Percentiles rank a stretch among this genome's conserved stretches.
These are phyloP conservation scores for Malus hybrid DNA, from an alignment of 331 rosid species.

Conservation along the genomic window DNA sequence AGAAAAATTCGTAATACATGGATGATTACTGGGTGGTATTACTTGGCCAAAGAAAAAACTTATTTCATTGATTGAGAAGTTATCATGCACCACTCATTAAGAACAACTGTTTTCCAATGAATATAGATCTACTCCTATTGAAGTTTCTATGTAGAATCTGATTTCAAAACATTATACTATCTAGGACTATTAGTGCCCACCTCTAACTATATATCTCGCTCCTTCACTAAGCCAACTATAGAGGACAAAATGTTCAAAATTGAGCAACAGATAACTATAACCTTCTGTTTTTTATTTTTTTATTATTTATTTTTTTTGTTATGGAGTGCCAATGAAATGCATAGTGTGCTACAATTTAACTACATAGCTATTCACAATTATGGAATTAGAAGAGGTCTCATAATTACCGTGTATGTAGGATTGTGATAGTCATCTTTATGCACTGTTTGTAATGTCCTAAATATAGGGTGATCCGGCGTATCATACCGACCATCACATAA, in stretches of 20 bases:
- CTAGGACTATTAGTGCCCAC: not conserved
- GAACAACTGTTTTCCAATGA: not conserved
- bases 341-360: not conserved
- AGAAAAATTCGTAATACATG: constrained; percentile 1
- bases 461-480: constrained; percentile 68
- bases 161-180: not conserved
- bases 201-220: not conserved
- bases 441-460: constrained; percentile 62
- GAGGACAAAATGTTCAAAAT: not conserved
- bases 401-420: constrained; percentile 77
- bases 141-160: not conserved
- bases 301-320: not conserved
- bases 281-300: no score
- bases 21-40: no score
- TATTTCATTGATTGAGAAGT: not conserved
- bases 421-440: constrained; percentile 96
- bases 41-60: no score
- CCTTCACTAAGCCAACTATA: not conserved
- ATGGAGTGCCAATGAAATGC: not conserved
- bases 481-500: constrained; percentile 95
- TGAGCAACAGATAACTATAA: not conserved
- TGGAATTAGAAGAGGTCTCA: constrained; percentile 13
- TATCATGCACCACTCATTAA: not conserved
- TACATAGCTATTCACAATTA: constrained; percentile 6
- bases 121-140: not conserved